Percentiles rank a stretch among this genome's conserved stretches.
These are phyloP conservation scores for Boletus reticuloceps DNA, from an alignment of 768 basidiomycete genomes.

Conservation along the genomic window DNA sequence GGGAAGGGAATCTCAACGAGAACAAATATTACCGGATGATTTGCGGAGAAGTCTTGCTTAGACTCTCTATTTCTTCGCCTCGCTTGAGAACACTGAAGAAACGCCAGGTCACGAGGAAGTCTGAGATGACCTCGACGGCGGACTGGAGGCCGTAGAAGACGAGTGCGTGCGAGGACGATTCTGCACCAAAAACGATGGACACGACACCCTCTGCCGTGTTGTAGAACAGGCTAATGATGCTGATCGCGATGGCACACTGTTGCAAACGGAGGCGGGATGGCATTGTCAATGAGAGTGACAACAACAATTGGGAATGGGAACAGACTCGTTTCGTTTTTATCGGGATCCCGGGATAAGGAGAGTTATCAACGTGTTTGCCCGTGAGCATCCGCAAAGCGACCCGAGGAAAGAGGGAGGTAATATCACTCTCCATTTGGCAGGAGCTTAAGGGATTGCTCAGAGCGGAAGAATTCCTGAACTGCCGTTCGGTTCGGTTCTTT, in stretches of 20 bases:
- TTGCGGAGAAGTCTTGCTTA: neutral
- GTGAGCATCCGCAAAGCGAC: neutral
- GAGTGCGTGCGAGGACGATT: slow-evolving; percentile 42
- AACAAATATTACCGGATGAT: slow-evolving; percentile 13
- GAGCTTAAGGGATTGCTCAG: no score
- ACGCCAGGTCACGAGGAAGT: slow-evolving; percentile 44
- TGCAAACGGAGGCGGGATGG: slow-evolving; percentile 18
- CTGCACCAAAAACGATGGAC: slow-evolving; percentile 44
- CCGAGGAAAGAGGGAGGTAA: no score
- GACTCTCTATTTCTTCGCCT: slow-evolving; percentile 28
- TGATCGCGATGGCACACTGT: slow-evolving; percentile 41
- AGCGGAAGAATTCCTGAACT: no score
- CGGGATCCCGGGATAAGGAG: neutral
- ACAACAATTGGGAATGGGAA: neutral
- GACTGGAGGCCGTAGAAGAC: slow-evolving; percentile 51
- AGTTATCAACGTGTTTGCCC: neutral
- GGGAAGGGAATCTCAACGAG: no score
- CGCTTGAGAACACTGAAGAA: slow-evolving; percentile 35
- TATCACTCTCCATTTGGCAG: neutral
- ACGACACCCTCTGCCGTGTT: slow-evolving; percentile 41
- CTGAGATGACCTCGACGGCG: slow-evolving; percentile 44
- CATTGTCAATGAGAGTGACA: slow-evolving; percentile 7
- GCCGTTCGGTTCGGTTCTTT: no score
- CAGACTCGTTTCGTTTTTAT: neutral
- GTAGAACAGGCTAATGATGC: slow-evolving; percentile 39